Base-by-base conservation (phyloP, 495 filamentous ascomycete genomes). In the Aspergillus sclerotioniger region DNA sequence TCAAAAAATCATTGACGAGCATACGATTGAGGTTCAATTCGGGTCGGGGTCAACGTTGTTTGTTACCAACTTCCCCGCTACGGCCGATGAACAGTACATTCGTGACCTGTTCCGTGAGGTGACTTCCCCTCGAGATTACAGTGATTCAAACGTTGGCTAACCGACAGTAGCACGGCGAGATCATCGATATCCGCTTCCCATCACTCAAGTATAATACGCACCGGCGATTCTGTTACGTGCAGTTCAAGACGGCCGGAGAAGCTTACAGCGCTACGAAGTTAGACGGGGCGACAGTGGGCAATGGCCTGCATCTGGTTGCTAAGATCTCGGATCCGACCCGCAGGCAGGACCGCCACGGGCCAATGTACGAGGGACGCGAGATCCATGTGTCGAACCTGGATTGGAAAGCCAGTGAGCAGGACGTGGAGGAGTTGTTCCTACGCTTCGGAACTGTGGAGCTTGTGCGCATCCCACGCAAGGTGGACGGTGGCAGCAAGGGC, bases 201-300 rank as follows among this genome's bases (percentile, higher is more conserved):
- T 94, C 89, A 41, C 83, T 98, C 46, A 93, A 93, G 71, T 91
- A 80, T 67, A 90, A 96, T 62, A 89, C 87, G 6, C 85, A 87
- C 63, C 89, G 94, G 31, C 87, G 93, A 6, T 98, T 98, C 74
- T 96, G 91, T 71, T 98, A 98, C 67, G 79, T 96, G 8, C 89
- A 95, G 46, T 97, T 96, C 70, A 79, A 85, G 39, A 84, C 83
- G 33, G 68, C 83, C 2, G 77, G 76, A 5, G 79, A 82, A 20
- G 89, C 91, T 1, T 77, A 81, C 19, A 80, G 80, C 31, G 90
- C 91, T 3, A 88, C 84, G 1, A 72, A 82, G 29, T 75, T 96
- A 35, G 80, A 96, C 67, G 87, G 88, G 7, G 85, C 81, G 55
- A 67, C 80, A 10, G 65, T 91, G 3, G 90, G 87, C 32, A 78